phyloP scores from a whole-genome alignment of 495 filamentous ascomycete species.

The Trypethelium eluteriae region DNA sequence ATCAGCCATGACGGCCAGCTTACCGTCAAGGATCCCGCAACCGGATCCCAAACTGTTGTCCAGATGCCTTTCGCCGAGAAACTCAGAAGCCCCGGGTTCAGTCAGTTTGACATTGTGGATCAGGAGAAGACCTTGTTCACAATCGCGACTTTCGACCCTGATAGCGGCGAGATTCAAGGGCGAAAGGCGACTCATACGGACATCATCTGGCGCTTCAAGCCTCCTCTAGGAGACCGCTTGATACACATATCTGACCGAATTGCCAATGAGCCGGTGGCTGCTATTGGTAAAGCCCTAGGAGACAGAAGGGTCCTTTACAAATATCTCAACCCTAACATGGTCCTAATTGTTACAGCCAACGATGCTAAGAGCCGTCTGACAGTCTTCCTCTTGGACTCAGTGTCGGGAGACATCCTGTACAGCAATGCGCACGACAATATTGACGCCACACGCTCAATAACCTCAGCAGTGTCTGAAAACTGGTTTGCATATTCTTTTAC shows the following conservation, averaged over 20 bases:
- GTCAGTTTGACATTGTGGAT: not conserved
- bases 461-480: slow-evolving; percentile 79
- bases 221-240: slow-evolving; percentile 59
- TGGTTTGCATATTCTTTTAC: slow-evolving; percentile 88
- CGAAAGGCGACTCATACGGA: slow-evolving; percentile 11
- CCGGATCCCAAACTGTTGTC: not conserved
- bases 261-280: slow-evolving; percentile 78
- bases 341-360: slow-evolving; percentile 65
- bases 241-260: slow-evolving; percentile 58
- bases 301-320: slow-evolving; percentile 93
- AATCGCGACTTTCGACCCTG: not conserved
- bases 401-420: slow-evolving; percentile 73
- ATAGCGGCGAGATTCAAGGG: not conserved
- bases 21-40: slow-evolving; percentile 43
- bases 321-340: slow-evolving; percentile 83
- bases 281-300: slow-evolving; percentile 87
- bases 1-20: slow-evolving; percentile 41
- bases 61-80: slow-evolving; percentile 4
- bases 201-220: slow-evolving; percentile 63
- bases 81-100: not conserved
- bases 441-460: slow-evolving; percentile 66
- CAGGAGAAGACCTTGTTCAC: not conserved
- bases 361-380: slow-evolving; percentile 49
- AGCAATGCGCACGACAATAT: slow-evolving; percentile 62
- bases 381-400: slow-evolving; percentile 77